A percentile compares a stretch with the other conserved stretches of the same genome.
Evolutionary conservation across 768 basidiomycete species (phyloP).

Genomic region (Rhizopogon vulgaris): DNA sequence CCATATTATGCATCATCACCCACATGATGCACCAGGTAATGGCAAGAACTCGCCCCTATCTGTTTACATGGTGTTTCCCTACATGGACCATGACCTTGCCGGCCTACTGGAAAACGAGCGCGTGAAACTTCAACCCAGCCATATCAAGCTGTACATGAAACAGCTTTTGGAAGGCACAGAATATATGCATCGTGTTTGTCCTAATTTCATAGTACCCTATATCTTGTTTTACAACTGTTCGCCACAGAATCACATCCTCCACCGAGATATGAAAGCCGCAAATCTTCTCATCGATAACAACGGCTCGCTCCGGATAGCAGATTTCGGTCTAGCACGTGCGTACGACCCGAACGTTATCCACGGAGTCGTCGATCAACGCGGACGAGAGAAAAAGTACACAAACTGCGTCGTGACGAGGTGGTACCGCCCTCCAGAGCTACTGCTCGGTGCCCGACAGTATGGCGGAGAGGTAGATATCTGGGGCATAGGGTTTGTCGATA

Average conservation of each 20-base stretch:
- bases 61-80: conserved; percentile 98
- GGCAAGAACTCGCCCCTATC: conserved; percentile 64
- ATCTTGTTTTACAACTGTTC: conserved; percentile 6
- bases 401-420: conserved; percentile 94
- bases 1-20: not conserved
- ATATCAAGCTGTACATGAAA: conserved; percentile 94
- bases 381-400: conserved; percentile 73
- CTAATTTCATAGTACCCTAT: not conserved
- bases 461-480: conserved; percentile 95
- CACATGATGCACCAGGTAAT: conserved; percentile 37
- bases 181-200: conserved; percentile 86
- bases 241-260: conserved; percentile 85
- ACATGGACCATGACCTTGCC: conserved; percentile 99
- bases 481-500: conserved; percentile 78
- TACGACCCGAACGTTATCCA: conserved; percentile 49
- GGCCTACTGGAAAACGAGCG: conserved; percentile 89
- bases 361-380: conserved; percentile 33
- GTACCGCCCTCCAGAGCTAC: conserved; percentile 91
- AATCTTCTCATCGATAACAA: conserved; percentile 89
- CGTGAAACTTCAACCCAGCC: conserved; percentile 73
- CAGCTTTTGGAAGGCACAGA: conserved; percentile 95
- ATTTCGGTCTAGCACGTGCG: conserved; percentile 92
- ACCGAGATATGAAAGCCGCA: conserved; percentile 98
- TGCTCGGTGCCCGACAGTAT: conserved; percentile 85
- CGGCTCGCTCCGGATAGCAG: conserved; percentile 83